Percentiles rank a stretch among this genome's conserved stretches.
phyloP scores from a whole-genome alignment of 345 rosid species.

The Eucalyptus victrix region DNA sequence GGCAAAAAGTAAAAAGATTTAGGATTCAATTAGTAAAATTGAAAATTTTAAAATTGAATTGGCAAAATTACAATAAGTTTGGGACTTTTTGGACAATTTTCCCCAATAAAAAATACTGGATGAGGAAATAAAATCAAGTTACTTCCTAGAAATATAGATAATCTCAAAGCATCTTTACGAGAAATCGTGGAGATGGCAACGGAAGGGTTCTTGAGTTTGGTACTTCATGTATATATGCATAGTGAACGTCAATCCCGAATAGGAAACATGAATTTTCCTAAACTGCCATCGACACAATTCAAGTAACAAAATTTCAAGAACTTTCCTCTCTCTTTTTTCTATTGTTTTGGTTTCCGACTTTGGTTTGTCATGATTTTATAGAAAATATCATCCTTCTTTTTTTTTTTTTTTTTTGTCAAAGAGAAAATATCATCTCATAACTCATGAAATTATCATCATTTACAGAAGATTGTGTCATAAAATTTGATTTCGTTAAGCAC shows the following conservation, averaged over 20 bases:
- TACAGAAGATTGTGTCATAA: background rate
- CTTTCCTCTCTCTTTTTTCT: rapidly evolving
- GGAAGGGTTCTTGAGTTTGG: background rate
- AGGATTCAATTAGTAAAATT: no score
- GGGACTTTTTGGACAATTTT: no score
- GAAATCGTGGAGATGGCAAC: background rate
- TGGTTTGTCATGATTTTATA: background rate
- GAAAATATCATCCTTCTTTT: background rate
- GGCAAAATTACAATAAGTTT: rapidly evolving
- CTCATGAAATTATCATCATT: background rate
- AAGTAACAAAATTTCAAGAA: background rate
- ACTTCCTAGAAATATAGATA: no score
- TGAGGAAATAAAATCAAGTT: background rate
- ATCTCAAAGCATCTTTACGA: background rate
- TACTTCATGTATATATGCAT: background rate
- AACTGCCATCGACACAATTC: background rate
- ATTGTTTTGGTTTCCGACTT: background rate
- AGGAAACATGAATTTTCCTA: no score
- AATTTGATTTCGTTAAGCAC: no score
- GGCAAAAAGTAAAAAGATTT: no score
- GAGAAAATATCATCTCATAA: background rate
- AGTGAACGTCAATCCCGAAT: background rate
- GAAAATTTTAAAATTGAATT: rapidly evolving
- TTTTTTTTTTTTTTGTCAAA: no score
- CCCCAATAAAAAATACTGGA: background rate